phyloP scores from a whole-genome alignment of 2,329 filamentous ascomycete genomes.

The Aureobasidium sp. region DNA sequence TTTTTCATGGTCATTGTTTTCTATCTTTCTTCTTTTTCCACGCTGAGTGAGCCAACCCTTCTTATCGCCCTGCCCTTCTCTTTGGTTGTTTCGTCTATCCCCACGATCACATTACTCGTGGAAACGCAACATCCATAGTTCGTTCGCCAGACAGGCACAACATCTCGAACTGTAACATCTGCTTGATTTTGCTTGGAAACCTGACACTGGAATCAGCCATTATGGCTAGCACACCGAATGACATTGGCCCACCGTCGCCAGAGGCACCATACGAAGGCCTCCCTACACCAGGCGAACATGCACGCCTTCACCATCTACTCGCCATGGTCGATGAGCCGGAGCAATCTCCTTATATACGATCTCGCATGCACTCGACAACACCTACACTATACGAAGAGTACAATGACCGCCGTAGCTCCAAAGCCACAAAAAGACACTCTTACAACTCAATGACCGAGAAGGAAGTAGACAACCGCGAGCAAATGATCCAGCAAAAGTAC shows the following conservation, averaged over 20 bases:
- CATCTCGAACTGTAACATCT: not conserved
- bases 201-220: not conserved
- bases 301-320: not conserved
- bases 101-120: not conserved
- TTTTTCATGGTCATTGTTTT: not conserved
- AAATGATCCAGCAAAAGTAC: conserved; percentile 4
- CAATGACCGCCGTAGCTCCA: conserved; percentile 3
- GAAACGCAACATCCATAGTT: not conserved
- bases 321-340: conserved; percentile 3
- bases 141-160: not conserved
- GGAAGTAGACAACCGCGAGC: not conserved
- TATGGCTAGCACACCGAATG: not conserved
- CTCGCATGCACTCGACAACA: not conserved
- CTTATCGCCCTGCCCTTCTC: not conserved
- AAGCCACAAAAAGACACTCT: not conserved
- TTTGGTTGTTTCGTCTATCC: not conserved
- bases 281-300: conserved; percentile 1
- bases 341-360: not conserved
- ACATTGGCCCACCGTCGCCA: not conserved
- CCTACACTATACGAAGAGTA: conserved; percentile 1
- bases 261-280: not conserved
- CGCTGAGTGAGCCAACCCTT: not conserved
- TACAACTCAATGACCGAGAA: conserved; percentile 5
- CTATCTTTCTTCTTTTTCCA: not conserved
- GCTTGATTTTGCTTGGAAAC: not conserved